phyloP scores from a whole-genome alignment of 169 alveolate species.

The Cryptosporidium meleagridis region DNA sequence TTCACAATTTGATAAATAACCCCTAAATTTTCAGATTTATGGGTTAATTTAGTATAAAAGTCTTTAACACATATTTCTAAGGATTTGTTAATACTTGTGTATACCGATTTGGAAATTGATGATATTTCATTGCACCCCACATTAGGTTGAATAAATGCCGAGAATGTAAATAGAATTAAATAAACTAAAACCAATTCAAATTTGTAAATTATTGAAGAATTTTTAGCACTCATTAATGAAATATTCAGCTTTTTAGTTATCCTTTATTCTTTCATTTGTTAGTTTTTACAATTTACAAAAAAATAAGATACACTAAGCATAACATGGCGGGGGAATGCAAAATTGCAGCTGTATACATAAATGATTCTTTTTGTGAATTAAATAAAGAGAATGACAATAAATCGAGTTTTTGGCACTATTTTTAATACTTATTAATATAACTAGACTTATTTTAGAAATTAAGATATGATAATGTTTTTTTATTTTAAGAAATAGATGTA shows the following conservation, averaged over 20 bases:
- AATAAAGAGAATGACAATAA: too few relatives aligned
- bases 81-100: conserved; percentile 19
- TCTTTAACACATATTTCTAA: conserved; percentile 6
- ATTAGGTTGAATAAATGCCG: background rate
- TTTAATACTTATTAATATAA: background rate
- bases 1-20: conserved; percentile 4
- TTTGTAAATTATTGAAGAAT: background rate
- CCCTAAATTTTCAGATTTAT: background rate
- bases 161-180: background rate
- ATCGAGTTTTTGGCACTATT: background rate
- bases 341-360: background rate
- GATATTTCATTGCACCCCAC: background rate
- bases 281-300: background rate
- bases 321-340: background rate
- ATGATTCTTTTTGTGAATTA: too few relatives aligned
- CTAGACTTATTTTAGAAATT: background rate
- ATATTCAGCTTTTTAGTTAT: background rate
- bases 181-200: background rate
- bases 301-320: background rate
- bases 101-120: background rate
- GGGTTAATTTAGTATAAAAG: background rate
- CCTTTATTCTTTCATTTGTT: background rate
- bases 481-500: conserved; percentile 12
- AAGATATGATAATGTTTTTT: background rate
- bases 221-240: background rate